Evolutionary conservation across 208 protist species (phyloP), one percentile per base, ranked within the genome.

Genomic region (Trypanosoma brucei): DNA sequence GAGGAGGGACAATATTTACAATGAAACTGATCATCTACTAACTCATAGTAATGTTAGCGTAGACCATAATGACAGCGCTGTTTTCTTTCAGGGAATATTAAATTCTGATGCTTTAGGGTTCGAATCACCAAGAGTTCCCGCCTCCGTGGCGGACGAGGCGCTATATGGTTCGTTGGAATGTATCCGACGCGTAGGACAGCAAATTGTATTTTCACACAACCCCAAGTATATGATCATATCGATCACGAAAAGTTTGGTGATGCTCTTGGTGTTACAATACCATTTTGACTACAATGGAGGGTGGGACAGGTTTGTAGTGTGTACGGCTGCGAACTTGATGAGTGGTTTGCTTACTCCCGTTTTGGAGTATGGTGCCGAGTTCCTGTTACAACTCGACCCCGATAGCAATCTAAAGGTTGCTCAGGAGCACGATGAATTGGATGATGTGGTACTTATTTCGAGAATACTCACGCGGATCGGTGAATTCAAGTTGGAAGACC

Each of bases 251-350:
- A 76, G 74, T 7, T 63, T 83, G 5, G 55, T 53, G 22, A 81
- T 89, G 76, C 68, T 89, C 35, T 46, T 89, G 37, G 73, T 79
- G 48, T 52, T 89, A 39, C 83, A 89, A 40, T 89, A 86, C 57
- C 70, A 83, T 50, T 84, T 80, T 61, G 40, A 62, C 13, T 77
- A 76, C 31, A 40, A 60, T 0, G 83, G 83, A 3, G 83, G 83
- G 13, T 88, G 83, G 79, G 56, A 72, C 6, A 72, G 83, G 14
- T 65, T 88, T 3, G 81, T 71, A 33, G 57, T 85, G n/a, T 84
- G 79, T 36, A 76, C 68, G 31, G 70, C 79, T 14, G 79, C 76
- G 0, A 85, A 83, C 65, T 55, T 88, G 36, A 81, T 88, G 59
- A 73, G 65, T 22, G 79, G 78, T 0, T 62, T 83, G 44, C 65